Conservation (phyloP, 441 rosid genomes). For the Pelargonium exstipulatum region DNA sequence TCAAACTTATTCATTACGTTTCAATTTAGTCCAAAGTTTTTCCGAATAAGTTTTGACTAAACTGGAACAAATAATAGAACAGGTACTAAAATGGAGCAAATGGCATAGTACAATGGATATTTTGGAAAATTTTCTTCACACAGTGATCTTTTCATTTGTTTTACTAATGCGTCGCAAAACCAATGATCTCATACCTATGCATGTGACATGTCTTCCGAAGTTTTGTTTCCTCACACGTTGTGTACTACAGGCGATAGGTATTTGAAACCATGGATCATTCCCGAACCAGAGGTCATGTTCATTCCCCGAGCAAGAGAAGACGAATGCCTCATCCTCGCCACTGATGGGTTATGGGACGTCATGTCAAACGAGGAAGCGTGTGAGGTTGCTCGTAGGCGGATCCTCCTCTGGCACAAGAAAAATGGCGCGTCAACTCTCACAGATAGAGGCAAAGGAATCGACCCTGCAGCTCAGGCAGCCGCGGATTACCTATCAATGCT, state of each 20-base stretch:
- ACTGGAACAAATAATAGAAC: too few species aligned
- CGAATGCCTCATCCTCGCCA: conserved; percentile 76
- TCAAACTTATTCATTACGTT: too few species aligned
- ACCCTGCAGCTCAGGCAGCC: conserved; percentile 82
- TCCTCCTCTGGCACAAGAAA: conserved; percentile 78
- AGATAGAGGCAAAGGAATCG: conserved; percentile 41
- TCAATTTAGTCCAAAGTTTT: too few species aligned
- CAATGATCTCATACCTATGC: neutral
- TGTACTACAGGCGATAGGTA: conserved; percentile 68
- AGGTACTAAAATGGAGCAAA: too few species aligned
- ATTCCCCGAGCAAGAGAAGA: conserved; percentile 74
- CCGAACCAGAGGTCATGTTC: conserved; percentile 74
- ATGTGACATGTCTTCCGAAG: neutral
- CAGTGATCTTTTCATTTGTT: too few species aligned
- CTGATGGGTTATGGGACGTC: conserved; percentile 93
- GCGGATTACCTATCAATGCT: conserved; percentile 65
- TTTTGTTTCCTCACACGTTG: neutral
- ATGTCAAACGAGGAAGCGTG: conserved; percentile 81
- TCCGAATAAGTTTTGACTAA: too few species aligned
- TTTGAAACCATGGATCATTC: conserved; percentile 81
- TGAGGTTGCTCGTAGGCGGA: conserved; percentile 68
- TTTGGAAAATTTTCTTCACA: too few species aligned
- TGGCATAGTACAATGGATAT: too few species aligned
- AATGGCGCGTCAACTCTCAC: conserved; percentile 29
- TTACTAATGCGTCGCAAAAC: neutral